Conservation (phyloP, 345 rosid species). For the Moricandia moricandioides region DNA sequence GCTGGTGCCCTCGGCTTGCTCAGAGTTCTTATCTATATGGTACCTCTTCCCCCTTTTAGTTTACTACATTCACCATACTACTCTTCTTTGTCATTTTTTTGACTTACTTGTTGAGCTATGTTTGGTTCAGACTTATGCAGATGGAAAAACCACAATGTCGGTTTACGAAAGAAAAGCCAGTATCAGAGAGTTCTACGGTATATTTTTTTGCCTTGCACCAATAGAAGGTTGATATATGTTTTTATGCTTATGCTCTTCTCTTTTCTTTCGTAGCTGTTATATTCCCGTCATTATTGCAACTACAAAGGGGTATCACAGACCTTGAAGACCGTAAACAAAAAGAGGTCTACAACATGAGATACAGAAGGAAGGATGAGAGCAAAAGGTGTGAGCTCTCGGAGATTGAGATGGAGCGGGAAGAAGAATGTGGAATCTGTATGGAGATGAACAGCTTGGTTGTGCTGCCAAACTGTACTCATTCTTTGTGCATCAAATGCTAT, state of each 20-base stretch:
- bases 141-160: conserved; percentile 85
- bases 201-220: not conserved
- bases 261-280: conserved; percentile 47
- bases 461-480: conserved; percentile 73
- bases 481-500: conserved; percentile 67
- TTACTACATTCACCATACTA: not conserved
- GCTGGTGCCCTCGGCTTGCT: conserved; percentile 93
- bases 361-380: conserved; percentile 51
- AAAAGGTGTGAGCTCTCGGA: conserved; percentile 46
- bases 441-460: conserved; percentile 59
- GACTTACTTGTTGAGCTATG: conserved; percentile 4
- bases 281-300: conserved; percentile 77
- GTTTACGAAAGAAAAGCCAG: conserved; percentile 85
- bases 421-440: conserved; percentile 82
- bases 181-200: conserved; percentile 80
- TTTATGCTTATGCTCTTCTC: not conserved
- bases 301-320: conserved; percentile 66
- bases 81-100: conserved; percentile 10
- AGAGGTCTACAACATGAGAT: conserved; percentile 47
- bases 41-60: conserved; percentile 44
- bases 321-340: conserved; percentile 69
- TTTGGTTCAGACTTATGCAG: conserved; percentile 65
- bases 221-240: not conserved
- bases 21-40: conserved; percentile 81
- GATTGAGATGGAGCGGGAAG: conserved; percentile 59